These are phyloP conservation scores for Ciborinia camelliae DNA, from an alignment of 2,329 filamentous ascomycete species.

Conservation along the genomic window DNA sequence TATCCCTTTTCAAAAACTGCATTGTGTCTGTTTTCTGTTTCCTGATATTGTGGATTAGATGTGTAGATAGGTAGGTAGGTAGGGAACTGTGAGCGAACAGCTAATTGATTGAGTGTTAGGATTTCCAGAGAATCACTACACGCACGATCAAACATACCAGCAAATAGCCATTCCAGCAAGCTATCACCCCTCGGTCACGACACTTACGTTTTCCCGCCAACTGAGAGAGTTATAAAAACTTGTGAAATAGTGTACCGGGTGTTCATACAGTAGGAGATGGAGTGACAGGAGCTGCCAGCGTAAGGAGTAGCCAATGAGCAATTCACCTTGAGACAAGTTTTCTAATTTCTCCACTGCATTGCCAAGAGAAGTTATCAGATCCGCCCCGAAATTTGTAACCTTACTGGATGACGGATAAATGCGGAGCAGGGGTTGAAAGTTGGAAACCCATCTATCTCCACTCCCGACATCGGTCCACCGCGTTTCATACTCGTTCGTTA, in stretches of 20 bases:
- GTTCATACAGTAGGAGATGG: background rate
- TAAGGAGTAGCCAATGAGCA: background rate
- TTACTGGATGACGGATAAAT: constrained; percentile 1
- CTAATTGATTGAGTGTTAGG: background rate
- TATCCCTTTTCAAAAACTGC: background rate
- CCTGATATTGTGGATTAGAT: background rate
- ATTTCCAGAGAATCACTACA: background rate
- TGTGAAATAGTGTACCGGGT: background rate
- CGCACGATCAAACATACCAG: background rate
- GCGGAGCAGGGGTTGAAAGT: background rate
- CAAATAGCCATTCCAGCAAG: background rate
- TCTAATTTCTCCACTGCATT: background rate
- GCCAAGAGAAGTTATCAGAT: constrained; percentile 22
- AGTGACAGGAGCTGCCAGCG: background rate
- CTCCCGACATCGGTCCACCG: constrained; percentile 12
- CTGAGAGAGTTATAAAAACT: background rate
- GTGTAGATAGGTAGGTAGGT: background rate
- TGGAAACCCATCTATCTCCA: background rate
- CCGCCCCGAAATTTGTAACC: constrained; percentile 13
- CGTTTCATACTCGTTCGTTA: constrained; percentile 15
- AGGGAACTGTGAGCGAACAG: background rate
- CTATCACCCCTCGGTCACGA: background rate
- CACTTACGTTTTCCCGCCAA: background rate
- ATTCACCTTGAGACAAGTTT: background rate
- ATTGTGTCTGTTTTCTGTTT: background rate